phyloP scores from a whole-genome alignment of 129 eudicot genomes.

The Saposhnikovia divaricata region DNA sequence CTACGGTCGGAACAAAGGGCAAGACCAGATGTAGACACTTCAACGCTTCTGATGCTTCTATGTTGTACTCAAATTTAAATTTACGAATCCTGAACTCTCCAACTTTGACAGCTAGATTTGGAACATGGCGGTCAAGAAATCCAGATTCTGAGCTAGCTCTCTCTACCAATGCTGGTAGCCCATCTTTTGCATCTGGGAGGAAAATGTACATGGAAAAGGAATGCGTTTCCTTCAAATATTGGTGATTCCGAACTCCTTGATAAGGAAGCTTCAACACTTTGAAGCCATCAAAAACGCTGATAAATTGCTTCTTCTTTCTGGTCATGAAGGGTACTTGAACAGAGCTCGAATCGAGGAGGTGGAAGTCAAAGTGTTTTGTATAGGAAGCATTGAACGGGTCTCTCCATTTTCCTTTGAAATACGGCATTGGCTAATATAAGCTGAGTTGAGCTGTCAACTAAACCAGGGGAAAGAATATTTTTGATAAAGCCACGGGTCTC shows the following conservation, averaged over 20 bases:
- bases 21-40: conserved; percentile 22
- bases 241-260: neutral
- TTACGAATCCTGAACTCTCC: conserved; percentile 25
- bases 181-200: conserved; percentile 33
- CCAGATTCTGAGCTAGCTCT: conserved; percentile 11
- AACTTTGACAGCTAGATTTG: no score
- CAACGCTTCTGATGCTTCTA: conserved; percentile 19
- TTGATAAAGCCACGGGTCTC: conserved; percentile 26
- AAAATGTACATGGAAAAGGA: conserved; percentile 42
- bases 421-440: conserved; percentile 34
- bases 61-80: conserved; percentile 22
- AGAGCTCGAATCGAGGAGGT: conserved; percentile 25
- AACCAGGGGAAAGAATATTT: neutral
- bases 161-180: conserved; percentile 25
- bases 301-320: neutral
- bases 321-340: conserved; percentile 24
- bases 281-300: neutral
- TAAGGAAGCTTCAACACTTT: conserved; percentile 34
- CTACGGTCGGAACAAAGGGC: neutral
- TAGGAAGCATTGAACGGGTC: conserved; percentile 12
- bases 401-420: conserved; percentile 51
- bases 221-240: conserved; percentile 11
- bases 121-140: conserved; percentile 20
- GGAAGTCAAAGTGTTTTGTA: conserved; percentile 23
- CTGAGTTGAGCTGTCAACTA: neutral